Conservation (phyloP, 257 asterid genomes). For the Solanum virginianum region DNA sequence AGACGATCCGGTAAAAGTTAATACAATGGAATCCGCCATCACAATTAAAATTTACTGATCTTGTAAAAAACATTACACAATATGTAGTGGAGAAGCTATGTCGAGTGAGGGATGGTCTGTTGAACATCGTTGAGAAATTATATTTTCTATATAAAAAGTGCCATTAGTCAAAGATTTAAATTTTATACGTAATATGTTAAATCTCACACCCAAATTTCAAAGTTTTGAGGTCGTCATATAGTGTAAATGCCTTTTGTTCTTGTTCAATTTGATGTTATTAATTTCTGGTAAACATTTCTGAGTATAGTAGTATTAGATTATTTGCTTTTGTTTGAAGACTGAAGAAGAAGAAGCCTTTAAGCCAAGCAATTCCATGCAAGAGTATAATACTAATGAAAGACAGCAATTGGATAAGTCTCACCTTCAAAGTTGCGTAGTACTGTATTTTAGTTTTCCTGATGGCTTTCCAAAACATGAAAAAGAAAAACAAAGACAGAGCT, state of each 20-base stretch:
- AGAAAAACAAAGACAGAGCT: not conserved
- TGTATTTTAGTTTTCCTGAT: not conserved
- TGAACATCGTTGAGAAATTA: not conserved
- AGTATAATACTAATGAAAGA: not conserved
- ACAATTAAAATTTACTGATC: not conserved
- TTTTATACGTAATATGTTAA: too few relatives aligned
- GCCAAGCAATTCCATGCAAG: slow-evolving; percentile 5
- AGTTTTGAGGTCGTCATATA: not conserved
- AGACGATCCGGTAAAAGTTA: not conserved
- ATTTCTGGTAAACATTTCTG: not conserved
- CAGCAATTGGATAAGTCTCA: slow-evolving; percentile 8
- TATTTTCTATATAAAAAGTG: not conserved
- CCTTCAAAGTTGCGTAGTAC: slow-evolving; percentile 41
- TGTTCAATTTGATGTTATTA: not conserved
- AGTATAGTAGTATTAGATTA: not conserved
- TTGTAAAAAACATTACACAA: not conserved
- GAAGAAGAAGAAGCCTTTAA: slow-evolving; percentile 18
- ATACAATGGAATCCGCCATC: not conserved
- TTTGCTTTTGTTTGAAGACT: slow-evolving; percentile 18
- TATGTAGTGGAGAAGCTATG: not conserved
- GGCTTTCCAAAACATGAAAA: not conserved
- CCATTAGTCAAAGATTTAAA: too few relatives aligned
- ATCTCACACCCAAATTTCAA: not conserved
- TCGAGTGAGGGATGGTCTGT: too few relatives aligned
- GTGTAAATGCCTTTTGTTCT: not conserved